Evolutionary conservation across 176 grass and related monocot species (phyloP).

Genomic region (Carex pumila): DNA sequence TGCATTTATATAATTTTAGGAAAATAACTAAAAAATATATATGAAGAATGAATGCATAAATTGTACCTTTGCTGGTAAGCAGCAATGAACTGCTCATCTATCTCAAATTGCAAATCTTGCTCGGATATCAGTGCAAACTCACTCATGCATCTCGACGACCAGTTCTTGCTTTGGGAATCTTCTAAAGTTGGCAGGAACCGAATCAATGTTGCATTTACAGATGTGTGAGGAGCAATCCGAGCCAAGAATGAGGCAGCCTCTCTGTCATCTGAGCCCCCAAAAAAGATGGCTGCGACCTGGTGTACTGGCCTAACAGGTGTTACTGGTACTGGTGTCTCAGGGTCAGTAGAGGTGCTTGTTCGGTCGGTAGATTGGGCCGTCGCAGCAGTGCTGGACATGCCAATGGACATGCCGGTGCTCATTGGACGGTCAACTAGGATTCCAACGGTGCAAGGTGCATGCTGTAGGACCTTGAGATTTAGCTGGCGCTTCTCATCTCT

Average conservation of each 20-base stretch:
- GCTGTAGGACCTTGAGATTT: conserved; percentile 38
- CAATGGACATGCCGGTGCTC: neutral
- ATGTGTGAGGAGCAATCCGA: conserved; percentile 32
- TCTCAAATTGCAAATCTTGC: conserved; percentile 20
- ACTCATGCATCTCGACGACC: conserved; percentile 19
- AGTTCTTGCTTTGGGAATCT: neutral
- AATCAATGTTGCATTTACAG: conserved; percentile 28
- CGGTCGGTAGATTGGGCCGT: too few species aligned
- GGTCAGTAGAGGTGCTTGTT: neutral
- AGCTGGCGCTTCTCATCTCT: conserved; percentile 27
- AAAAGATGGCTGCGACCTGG: conserved; percentile 47
- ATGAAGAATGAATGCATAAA: neutral
- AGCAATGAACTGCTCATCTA: conserved; percentile 47
- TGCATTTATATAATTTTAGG: neutral
- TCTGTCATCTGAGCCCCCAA: conserved; percentile 55
- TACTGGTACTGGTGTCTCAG: neutral
- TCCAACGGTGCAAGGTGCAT: conserved; percentile 53
- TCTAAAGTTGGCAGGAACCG: conserved; percentile 29
- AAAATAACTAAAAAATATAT: neutral
- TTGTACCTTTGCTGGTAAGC: conserved; percentile 25
- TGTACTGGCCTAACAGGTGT: neutral
- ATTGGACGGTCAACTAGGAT: conserved; percentile 53
- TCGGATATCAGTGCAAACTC: conserved; percentile 6
- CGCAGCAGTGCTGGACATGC: neutral
- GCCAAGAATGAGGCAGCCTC: conserved; percentile 45